Percentiles rank a stretch among this genome's conserved stretches.
Evolutionary conservation across 139 green algal genomes (phyloP).

Genomic region (Dunaliella sp.): DNA sequence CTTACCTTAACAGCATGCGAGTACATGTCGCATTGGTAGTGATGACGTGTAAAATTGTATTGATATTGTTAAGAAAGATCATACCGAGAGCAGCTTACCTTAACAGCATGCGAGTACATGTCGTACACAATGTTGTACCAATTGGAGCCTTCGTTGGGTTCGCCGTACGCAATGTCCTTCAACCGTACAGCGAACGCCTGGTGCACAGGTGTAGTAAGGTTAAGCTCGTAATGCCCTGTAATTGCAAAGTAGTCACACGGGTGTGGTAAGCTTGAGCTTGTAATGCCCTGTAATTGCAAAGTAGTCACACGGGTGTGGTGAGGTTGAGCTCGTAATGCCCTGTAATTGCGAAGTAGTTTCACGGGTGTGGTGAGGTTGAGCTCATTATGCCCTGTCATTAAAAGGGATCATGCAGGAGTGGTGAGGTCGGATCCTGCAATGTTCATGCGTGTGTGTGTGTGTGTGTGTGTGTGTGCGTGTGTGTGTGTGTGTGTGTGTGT

Average conservation of each 20-base stretch:
- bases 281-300: conserved; percentile 55
- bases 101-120: conserved; percentile 29
- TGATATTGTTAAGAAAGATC: no score
- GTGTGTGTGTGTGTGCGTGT: no score
- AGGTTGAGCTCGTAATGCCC: neutral
- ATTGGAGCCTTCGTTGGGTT: conserved; percentile 30
- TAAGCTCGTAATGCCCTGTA: conserved; percentile 65
- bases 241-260: conserved; percentile 1
- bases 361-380: neutral
- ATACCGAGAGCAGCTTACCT: conserved; percentile 24
- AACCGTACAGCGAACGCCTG: conserved; percentile 21
- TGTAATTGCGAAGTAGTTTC: neutral
- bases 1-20: conserved; percentile 19
- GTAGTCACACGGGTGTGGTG: neutral
- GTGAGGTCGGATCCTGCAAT: no score
- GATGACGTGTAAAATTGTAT: no score
- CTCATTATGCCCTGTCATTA: neutral
- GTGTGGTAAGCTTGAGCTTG: conserved; percentile 54
- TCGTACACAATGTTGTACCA: conserved; percentile 67
- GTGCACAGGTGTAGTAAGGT: conserved; percentile 46
- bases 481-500: no score
- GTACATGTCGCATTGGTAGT: conserved; percentile 56
- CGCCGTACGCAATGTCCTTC: conserved; percentile 28
- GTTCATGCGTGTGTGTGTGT: no score
- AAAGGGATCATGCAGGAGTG: neutral